Percentiles rank a stretch among this genome's conserved stretches.
Evolutionary conservation across 1,139 yeast genomes (phyloP).

Genomic region (Groenewaldozyma sp.): DNA sequence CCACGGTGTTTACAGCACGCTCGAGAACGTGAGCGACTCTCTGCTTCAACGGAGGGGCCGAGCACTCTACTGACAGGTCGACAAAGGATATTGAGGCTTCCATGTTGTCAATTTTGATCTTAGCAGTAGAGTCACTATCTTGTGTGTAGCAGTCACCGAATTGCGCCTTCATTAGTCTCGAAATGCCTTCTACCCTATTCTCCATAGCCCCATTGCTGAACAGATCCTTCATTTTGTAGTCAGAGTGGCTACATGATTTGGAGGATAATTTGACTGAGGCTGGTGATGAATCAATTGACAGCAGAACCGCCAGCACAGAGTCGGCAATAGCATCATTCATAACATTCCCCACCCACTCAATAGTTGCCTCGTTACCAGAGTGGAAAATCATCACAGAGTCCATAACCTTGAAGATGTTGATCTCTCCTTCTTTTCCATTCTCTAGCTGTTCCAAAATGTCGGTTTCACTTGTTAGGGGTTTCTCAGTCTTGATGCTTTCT

Average conservation of each 20-base stretch:
- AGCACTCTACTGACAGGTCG: slow-evolving; percentile 62
- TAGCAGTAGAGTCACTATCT: slow-evolving; percentile 40
- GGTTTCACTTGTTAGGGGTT: too few relatives aligned
- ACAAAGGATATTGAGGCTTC: slow-evolving; percentile 62
- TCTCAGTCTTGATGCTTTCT: too few relatives aligned
- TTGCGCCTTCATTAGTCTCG: slow-evolving; percentile 64
- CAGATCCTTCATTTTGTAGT: slow-evolving; percentile 23
- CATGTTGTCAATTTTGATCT: slow-evolving; percentile 59
- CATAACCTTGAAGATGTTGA: slow-evolving; percentile 39
- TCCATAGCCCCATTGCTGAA: slow-evolving; percentile 20
- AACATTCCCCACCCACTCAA: slow-evolving; percentile 88
- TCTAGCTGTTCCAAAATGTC: slow-evolving; percentile 9
- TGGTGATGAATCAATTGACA: slow-evolving; percentile 90
- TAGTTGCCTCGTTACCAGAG: slow-evolving; percentile 32
- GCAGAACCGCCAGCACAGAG: slow-evolving; percentile 77
- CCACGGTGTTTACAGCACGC: slow-evolving; percentile 70
- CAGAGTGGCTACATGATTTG: slow-evolving; percentile 42
- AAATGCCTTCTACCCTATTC: slow-evolving; percentile 54
- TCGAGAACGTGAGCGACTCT: slow-evolving; percentile 74
- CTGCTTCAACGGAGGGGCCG: slow-evolving; percentile 67
- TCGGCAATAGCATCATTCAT: slow-evolving; percentile 94
- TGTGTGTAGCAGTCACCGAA: slow-evolving; percentile 67
- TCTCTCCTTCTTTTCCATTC: slow-evolving; percentile 18
- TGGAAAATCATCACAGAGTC: slow-evolving; percentile 33
- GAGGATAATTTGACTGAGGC: slow-evolving; percentile 86